Conservation (phyloP, 352 stramenopile genomes). For the Phytophthora hybrid region DNA sequence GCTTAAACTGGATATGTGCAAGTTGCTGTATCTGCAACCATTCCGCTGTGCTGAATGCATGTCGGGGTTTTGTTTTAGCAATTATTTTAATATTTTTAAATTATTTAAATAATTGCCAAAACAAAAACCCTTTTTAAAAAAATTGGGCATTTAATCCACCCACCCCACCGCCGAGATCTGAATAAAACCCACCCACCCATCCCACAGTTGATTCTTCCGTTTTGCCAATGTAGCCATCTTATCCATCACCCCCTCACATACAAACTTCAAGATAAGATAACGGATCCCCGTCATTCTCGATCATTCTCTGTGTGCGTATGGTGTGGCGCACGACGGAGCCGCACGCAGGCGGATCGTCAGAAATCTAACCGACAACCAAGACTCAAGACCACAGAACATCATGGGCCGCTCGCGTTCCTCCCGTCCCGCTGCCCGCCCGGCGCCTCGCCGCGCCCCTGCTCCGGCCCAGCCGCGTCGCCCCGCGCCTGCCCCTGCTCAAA, state of each 20-base stretch:
- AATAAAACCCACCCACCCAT: too few species aligned
- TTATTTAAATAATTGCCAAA: too few species aligned
- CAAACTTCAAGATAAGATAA: slow-evolving; percentile 30
- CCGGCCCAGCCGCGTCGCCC: slow-evolving; percentile 49
- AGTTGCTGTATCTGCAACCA: background rate
- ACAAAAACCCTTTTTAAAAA: too few species aligned
- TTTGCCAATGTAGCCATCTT: slow-evolving; percentile 16
- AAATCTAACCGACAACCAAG: slow-evolving; percentile 36
- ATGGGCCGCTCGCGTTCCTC: slow-evolving; percentile 82
- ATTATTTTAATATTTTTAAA: too few species aligned
- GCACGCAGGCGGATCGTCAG: slow-evolving; percentile 31
- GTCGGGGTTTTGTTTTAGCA: too few species aligned
- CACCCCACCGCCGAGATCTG: too few species aligned
- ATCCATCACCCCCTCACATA: slow-evolving; percentile 15
- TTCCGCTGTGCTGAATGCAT: background rate
- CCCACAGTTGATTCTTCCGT: too few species aligned
- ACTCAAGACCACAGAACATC: slow-evolving; percentile 32
- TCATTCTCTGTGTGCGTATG: slow-evolving; percentile 40
- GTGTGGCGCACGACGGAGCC: slow-evolving; percentile 14
- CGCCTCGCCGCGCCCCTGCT: slow-evolving; percentile 54
- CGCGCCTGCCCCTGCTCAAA: slow-evolving; percentile 59
- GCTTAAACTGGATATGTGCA: too few species aligned
- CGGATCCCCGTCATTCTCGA: slow-evolving; percentile 39
- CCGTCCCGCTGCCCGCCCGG: slow-evolving; percentile 43
- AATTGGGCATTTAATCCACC: too few species aligned